Conservation (phyloP, 345 rosid genomes). For the Cochlearia excelsa region DNA sequence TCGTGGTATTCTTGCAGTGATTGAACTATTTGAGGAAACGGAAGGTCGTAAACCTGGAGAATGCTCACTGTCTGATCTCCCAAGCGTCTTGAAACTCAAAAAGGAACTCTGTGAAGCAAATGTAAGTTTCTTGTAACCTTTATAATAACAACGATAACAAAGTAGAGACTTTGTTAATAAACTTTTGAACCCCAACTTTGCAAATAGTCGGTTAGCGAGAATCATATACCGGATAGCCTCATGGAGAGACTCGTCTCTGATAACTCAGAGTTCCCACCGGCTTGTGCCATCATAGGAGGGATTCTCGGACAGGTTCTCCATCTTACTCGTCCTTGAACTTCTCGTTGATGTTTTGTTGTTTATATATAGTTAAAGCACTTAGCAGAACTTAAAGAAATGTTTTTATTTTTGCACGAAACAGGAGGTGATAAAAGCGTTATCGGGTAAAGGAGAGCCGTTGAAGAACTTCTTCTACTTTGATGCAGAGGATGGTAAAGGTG, state of each 20-base stretch:
- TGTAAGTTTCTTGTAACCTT: conserved; percentile 35
- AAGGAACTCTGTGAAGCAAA: conserved; percentile 64
- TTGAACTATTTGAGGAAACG: conserved; percentile 70
- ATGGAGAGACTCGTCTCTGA: conserved; percentile 61
- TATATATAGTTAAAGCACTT: background rate
- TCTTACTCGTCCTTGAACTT: background rate
- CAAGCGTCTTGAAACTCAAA: conserved; percentile 51
- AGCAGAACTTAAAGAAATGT: background rate
- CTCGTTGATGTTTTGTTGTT: background rate
- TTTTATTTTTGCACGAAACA: conserved; percentile 16
- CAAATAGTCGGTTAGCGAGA: conserved; percentile 57
- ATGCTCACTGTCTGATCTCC: conserved; percentile 54
- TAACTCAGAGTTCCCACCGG: conserved; percentile 68
- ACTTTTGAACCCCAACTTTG: background rate
- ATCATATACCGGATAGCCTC: conserved; percentile 57
- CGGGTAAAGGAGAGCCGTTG: conserved; percentile 81
- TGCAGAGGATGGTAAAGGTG: conserved; percentile 82
- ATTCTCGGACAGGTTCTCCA: conserved; percentile 74
- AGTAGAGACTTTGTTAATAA: background rate
- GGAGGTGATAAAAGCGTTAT: conserved; percentile 93
- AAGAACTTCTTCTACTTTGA: conserved; percentile 91
- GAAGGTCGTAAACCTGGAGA: conserved; percentile 59
- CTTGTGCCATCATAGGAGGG: conserved; percentile 89
- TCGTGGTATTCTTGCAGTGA: conserved; percentile 43
- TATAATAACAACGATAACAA: background rate